Percentiles rank a stretch among this genome's conserved stretches.
Evolutionary conservation across 1,284 basidiomycete genomes (phyloP).

Genomic region (Trametes polyzona): DNA sequence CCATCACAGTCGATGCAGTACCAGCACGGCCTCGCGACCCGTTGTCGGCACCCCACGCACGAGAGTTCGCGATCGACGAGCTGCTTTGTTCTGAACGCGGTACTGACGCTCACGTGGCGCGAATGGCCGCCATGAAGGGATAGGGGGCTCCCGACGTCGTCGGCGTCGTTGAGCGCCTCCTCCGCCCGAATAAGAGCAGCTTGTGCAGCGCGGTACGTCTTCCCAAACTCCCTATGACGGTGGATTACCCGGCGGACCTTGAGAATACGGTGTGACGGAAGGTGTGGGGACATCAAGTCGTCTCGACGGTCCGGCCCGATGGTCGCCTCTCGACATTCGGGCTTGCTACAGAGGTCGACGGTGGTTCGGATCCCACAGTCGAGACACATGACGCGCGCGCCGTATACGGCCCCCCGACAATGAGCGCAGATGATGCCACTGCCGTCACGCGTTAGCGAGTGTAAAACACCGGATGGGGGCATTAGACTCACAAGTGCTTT

Average conservation of each 20-base stretch:
- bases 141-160: not conserved
- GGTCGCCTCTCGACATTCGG: conserved; percentile 19
- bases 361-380: conserved; percentile 29
- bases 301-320: conserved; percentile 20
- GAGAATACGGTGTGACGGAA: conserved; percentile 24
- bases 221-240: conserved; percentile 21
- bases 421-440: conserved; percentile 30
- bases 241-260: conserved; percentile 24
- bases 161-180: conserved; percentile 17
- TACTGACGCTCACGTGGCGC: not conserved
- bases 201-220: conserved; percentile 20
- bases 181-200: conserved; percentile 21
- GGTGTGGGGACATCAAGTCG: conserved; percentile 17
- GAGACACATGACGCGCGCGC: conserved; percentile 32
- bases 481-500: conserved; percentile 25
- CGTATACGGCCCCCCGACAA: conserved; percentile 26
- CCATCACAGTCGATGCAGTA: conserved; percentile 28
- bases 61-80: conserved; percentile 6
- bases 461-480: too few species aligned
- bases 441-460: not conserved
- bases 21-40: conserved; percentile 25
- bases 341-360: conserved; percentile 31
- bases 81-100: not conserved
- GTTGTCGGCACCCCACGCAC: conserved; percentile 13
- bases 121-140: not conserved